These are phyloP conservation scores for Liriodendron chinense DNA, from an alignment of 164 flowering plant species.

Conservation along the genomic window DNA sequence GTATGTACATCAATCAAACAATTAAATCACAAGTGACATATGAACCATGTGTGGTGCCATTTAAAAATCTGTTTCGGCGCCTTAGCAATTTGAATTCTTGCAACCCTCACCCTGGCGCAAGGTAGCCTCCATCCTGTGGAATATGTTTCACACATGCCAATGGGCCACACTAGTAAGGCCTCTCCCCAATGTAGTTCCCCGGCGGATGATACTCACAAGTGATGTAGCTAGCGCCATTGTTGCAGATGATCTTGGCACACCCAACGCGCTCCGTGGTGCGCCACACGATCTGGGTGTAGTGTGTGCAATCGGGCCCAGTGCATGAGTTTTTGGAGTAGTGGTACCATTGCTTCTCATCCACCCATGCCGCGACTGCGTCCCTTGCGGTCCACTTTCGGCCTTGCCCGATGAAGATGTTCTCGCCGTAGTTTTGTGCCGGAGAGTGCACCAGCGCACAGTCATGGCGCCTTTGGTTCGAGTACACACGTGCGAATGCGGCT, in stretches of 20 bases:
- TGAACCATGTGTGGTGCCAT: too few relatives aligned
- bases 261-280: slow-evolving; percentile 20
- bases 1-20: too few relatives aligned
- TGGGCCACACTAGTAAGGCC: slow-evolving; percentile 15
- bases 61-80: too few relatives aligned
- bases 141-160: not conserved
- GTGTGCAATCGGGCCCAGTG: slow-evolving; percentile 6
- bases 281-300: slow-evolving; percentile 32
- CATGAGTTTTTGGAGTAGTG: slow-evolving; percentile 11
- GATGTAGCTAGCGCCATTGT: slow-evolving; percentile 19
- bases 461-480: slow-evolving; percentile 20
- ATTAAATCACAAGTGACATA: too few relatives aligned
- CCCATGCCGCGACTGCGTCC: slow-evolving; percentile 22
- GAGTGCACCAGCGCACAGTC: slow-evolving; percentile 25
- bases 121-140: too few relatives aligned
- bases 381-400: slow-evolving; percentile 18
- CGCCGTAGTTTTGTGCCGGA: slow-evolving; percentile 8
- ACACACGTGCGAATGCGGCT: slow-evolving; percentile 22
- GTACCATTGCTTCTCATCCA: slow-evolving; percentile 21
- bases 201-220: slow-evolving; percentile 29
- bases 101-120: too few relatives aligned
- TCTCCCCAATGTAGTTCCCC: slow-evolving; percentile 22
- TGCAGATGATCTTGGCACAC: slow-evolving; percentile 26
- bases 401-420: slow-evolving; percentile 23
- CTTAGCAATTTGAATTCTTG: too few relatives aligned